Evolutionary conservation across 2,329 filamentous ascomycete genomes (phyloP).

Genomic region (Botrytis galanthina): DNA sequence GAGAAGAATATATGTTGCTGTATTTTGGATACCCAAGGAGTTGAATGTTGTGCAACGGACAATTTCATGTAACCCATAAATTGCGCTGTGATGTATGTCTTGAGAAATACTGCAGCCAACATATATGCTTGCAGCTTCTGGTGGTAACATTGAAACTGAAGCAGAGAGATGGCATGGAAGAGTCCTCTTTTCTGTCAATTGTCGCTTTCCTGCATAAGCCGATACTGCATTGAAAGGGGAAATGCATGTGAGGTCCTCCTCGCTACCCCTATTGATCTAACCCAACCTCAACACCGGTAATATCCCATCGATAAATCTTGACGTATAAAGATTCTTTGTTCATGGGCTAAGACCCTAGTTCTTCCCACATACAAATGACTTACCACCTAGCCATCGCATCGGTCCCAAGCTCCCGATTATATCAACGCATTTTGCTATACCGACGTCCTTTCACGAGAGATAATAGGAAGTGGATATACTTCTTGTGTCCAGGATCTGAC

Average conservation of each 20-base stretch:
- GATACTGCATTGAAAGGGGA: not conserved
- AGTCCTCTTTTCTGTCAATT: not conserved
- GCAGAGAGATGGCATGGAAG: not conserved
- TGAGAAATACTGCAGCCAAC: not conserved
- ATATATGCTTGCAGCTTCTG: not conserved
- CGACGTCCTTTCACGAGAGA: not conserved
- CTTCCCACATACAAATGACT: not conserved
- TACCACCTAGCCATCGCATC: not conserved
- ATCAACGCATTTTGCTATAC: not conserved
- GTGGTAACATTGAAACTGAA: not conserved
- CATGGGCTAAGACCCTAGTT: not conserved
- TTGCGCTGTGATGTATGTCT: not conserved
- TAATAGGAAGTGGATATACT: not conserved
- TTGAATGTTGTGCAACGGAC: not conserved
- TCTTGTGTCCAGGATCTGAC: not conserved
- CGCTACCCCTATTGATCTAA: conserved; percentile 9
- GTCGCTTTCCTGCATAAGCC: not conserved
- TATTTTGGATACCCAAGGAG: not conserved
- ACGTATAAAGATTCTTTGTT: not conserved
- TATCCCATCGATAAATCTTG: not conserved
- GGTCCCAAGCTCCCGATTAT: not conserved
- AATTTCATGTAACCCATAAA: not conserved
- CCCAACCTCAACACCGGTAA: not conserved
- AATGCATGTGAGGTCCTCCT: not conserved
- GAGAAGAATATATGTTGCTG: not conserved